Conservation (phyloP, 2,329 filamentous ascomycete species). For the Alternaria gaisen region DNA sequence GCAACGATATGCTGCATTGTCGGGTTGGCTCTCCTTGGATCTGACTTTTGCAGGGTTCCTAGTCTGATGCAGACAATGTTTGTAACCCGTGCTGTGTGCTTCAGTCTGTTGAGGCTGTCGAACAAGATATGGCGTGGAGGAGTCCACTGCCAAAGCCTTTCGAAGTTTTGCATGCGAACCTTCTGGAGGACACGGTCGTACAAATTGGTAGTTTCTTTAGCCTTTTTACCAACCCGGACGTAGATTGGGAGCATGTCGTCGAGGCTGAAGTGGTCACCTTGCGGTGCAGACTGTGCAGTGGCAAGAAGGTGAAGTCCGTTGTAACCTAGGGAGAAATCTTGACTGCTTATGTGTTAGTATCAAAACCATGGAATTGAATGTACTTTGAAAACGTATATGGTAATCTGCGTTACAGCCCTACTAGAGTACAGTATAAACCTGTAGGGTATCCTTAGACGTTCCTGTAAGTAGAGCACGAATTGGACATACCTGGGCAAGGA, state of each 20-base stretch:
- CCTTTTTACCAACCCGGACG: not conserved
- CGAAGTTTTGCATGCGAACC: not conserved
- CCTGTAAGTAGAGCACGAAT: not conserved
- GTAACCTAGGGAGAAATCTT: not conserved
- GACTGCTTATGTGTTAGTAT: not conserved
- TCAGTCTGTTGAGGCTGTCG: not conserved
- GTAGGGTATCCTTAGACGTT: not conserved
- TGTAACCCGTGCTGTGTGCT: too few species aligned
- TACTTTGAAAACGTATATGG: not conserved
- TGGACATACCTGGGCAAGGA: not conserved
- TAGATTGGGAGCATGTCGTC: not conserved
- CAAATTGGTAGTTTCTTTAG: not conserved
- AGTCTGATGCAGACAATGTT: too few species aligned
- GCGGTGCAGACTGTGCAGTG: not conserved
- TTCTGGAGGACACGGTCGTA: not conserved
- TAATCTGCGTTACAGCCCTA: not conserved
- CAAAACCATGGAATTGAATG: not conserved
- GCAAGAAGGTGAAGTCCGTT: not conserved
- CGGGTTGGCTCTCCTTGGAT: too few species aligned
- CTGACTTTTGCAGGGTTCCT: too few species aligned
- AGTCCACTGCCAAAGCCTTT: not conserved
- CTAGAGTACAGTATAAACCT: not conserved
- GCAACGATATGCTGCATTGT: too few species aligned
- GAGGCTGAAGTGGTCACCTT: not conserved
- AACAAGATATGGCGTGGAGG: not conserved